Evolutionary conservation across 2,329 filamentous ascomycete species (phyloP).

Genomic region (Paecilomyces dactylethromorphus): DNA sequence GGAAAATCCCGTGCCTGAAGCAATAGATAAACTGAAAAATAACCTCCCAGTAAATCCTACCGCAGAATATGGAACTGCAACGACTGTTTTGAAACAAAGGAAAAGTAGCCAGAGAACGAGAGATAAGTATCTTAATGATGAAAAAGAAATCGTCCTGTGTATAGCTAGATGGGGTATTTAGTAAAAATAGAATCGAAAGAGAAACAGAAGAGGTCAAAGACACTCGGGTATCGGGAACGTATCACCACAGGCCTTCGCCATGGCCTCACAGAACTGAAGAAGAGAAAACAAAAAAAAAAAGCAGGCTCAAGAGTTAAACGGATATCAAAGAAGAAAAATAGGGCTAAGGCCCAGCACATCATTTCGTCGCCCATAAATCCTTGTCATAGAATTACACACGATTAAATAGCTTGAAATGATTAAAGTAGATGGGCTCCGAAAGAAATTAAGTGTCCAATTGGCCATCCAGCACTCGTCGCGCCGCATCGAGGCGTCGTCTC

Average conservation of each 20-base stretch:
- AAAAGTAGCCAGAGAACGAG: not conserved
- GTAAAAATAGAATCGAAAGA: not conserved
- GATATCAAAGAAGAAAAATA: not conserved
- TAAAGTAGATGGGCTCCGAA: conserved; percentile 1
- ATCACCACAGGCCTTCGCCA: not conserved
- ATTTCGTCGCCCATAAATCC: not conserved
- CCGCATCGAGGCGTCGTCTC: conserved; percentile 66
- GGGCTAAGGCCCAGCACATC: not conserved
- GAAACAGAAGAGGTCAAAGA: not conserved
- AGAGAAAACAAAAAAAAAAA: not conserved
- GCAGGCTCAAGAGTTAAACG: not conserved
- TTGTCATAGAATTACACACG: not conserved
- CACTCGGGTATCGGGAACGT: not conserved
- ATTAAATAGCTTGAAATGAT: conserved; percentile 3
- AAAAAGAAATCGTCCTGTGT: not conserved
- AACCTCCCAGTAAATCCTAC: not conserved
- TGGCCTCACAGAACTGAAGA: not conserved
- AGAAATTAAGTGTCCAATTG: conserved; percentile 41
- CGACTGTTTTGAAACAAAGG: not conserved
- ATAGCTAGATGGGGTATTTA: not conserved
- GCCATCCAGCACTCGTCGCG: conserved; percentile 66
- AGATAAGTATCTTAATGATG: not conserved
- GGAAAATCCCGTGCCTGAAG: not conserved
- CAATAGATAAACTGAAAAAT: not conserved
- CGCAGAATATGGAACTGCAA: not conserved